phyloP scores from a whole-genome alignment of 805 yeast species.

The Candida ovalis region DNA sequence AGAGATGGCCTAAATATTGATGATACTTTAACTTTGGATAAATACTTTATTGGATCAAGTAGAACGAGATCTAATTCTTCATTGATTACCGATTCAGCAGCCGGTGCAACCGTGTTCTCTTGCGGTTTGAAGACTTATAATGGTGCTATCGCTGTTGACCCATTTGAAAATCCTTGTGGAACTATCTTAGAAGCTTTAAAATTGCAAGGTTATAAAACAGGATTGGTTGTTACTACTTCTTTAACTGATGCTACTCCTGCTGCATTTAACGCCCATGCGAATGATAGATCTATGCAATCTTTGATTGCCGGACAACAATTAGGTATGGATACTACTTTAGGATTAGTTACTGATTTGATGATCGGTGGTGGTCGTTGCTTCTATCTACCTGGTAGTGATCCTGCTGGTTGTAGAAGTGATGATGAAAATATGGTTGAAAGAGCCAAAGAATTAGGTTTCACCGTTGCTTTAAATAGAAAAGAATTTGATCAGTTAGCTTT shows the following conservation, averaged over 20 bases:
- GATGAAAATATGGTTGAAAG: slow-evolving; percentile 61
- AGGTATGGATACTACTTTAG: slow-evolving; percentile 71
- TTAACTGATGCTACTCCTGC: slow-evolving; percentile 97
- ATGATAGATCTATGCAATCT: slow-evolving; percentile 73
- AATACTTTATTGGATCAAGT: slow-evolving; percentile 73
- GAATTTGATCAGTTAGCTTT: slow-evolving; percentile 53
- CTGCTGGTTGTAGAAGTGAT: slow-evolving; percentile 71
- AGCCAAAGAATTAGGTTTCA: slow-evolving; percentile 61
- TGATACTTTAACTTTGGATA: slow-evolving; percentile 60
- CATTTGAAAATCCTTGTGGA: slow-evolving; percentile 72
- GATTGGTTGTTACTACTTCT: slow-evolving; percentile 88
- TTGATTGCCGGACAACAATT: slow-evolving; percentile 84
- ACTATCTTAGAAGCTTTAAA: slow-evolving; percentile 87
- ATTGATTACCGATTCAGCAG: slow-evolving; percentile 90
- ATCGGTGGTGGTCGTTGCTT: slow-evolving; percentile 92
- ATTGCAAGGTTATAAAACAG: slow-evolving; percentile 74
- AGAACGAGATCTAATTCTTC: slow-evolving; percentile 78
- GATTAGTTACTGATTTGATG: slow-evolving; percentile 75
- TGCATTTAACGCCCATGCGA: slow-evolving; percentile 77
- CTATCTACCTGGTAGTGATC: slow-evolving; percentile 50
- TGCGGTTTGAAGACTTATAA: slow-evolving; percentile 82
- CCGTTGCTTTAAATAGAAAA: slow-evolving; percentile 53
- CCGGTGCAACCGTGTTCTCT: slow-evolving; percentile 93
- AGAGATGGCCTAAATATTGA: slow-evolving; percentile 50
- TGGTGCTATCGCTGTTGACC: slow-evolving; percentile 86